Conservation (phyloP, 495 filamentous ascomycete genomes). For the Penicillium arizonense region DNA sequence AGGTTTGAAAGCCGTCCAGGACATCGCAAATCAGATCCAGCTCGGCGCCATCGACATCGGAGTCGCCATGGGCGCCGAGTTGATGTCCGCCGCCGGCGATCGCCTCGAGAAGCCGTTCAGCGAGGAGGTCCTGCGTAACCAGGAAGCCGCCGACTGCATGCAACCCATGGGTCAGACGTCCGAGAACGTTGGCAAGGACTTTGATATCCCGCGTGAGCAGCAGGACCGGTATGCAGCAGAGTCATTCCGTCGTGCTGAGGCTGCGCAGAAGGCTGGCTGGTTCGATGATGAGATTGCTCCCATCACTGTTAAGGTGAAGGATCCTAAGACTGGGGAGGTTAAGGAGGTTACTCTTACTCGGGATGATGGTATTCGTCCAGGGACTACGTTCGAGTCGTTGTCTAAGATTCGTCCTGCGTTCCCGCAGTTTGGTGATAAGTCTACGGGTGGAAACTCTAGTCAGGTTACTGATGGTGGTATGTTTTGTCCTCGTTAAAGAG, state of each 20-base stretch:
- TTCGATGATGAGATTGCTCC: conserved; percentile 95
- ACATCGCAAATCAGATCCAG: conserved; percentile 87
- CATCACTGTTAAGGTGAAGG: conserved; percentile 76
- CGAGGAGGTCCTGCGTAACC: conserved; percentile 68
- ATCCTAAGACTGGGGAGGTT: conserved; percentile 73
- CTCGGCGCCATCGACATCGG: conserved; percentile 81
- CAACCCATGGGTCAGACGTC: conserved; percentile 97
- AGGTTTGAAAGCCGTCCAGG: conserved; percentile 89
- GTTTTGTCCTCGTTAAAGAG: conserved; percentile 4
- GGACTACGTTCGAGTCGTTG: conserved; percentile 81
- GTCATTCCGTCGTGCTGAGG: conserved; percentile 82
- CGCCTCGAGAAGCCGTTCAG: conserved; percentile 70
- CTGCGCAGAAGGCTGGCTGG: conserved; percentile 87
- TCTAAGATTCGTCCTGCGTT: conserved; percentile 90
- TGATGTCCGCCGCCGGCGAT: conserved; percentile 75
- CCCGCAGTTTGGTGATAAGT: conserved; percentile 80
- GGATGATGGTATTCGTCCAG: conserved; percentile 87
- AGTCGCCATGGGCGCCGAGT: conserved; percentile 83
- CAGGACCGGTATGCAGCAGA: conserved; percentile 87
- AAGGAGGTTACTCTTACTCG: conserved; percentile 73
- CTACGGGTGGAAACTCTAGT: conserved; percentile 91
- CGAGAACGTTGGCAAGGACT: conserved; percentile 94
- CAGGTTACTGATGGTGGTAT: conserved; percentile 89
- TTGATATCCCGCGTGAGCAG: conserved; percentile 72
- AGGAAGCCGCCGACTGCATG: conserved; percentile 82